These are phyloP conservation scores for Tremellales sp. DNA, from an alignment of 1,284 basidiomycete genomes.

Conservation along the genomic window DNA sequence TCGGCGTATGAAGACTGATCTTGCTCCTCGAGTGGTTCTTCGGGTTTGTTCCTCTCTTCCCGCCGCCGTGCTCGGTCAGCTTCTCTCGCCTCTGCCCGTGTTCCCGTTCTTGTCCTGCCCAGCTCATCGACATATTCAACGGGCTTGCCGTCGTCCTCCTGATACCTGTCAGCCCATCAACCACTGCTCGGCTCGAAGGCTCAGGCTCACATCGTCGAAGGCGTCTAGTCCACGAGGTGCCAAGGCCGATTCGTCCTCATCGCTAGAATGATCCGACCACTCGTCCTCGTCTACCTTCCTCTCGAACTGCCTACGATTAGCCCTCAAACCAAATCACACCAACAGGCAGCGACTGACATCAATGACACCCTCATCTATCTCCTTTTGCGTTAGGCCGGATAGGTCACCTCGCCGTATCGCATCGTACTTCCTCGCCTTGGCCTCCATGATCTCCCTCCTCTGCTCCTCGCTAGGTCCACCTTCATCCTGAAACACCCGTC, in stretches of 20 bases:
- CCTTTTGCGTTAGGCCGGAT: constrained; percentile 70
- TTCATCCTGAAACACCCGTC: constrained; percentile 29
- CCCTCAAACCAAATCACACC: neutral
- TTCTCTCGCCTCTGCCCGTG: constrained; percentile 38
- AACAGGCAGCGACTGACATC: constrained; percentile 64
- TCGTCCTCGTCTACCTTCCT: constrained; percentile 54
- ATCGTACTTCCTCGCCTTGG: constrained; percentile 78
- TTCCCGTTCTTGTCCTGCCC: constrained; percentile 43
- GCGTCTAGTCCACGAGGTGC: constrained; percentile 4
- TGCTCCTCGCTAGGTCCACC: constrained; percentile 38
- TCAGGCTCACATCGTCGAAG: constrained; percentile 10
- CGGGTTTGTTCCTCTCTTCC: constrained; percentile 6
- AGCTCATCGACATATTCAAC: constrained; percentile 49
- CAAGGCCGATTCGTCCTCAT: constrained; percentile 33
- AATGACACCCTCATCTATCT: constrained; percentile 69
- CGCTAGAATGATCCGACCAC: constrained; percentile 35
- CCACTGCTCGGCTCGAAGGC: neutral
- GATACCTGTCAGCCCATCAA: neutral
- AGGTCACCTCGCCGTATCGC: constrained; percentile 73
- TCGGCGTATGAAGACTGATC: constrained; percentile 38
- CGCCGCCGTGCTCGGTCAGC: constrained; percentile 22
- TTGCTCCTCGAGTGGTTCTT: constrained; percentile 7
- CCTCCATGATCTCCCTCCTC: constrained; percentile 55
- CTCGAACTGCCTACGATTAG: constrained; percentile 64
- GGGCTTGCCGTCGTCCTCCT: constrained; percentile 50